Evolutionary conservation across 1,284 basidiomycete genomes (phyloP).

Genomic region (Blastosporella zonata): DNA sequence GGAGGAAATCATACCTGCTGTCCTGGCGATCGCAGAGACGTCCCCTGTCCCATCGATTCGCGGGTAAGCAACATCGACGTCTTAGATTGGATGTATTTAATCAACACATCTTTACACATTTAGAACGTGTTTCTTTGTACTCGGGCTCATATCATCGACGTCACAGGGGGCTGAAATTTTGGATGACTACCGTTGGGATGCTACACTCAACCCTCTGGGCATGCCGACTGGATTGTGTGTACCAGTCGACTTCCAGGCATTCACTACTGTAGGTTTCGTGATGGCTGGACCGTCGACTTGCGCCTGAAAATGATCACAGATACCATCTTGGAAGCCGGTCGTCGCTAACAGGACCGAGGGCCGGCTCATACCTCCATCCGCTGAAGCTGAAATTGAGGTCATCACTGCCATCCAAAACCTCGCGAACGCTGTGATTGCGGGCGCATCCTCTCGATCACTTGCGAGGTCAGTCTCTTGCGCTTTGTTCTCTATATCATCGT

Average conservation of each 20-base stretch:
- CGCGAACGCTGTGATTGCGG: slow-evolving; percentile 94
- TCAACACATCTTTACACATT: no score
- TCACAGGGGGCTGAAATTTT: slow-evolving; percentile 57
- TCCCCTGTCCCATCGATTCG: slow-evolving; percentile 89
- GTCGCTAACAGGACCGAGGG: slow-evolving; percentile 42
- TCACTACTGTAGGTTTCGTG: slow-evolving; percentile 66
- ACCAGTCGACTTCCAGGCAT: slow-evolving; percentile 78
- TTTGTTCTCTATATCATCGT: slow-evolving; percentile 3
- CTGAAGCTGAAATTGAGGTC: slow-evolving; percentile 80
- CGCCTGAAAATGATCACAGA: slow-evolving; percentile 39
- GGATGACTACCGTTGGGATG: slow-evolving; percentile 91
- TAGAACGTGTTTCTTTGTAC: slow-evolving; percentile 95
- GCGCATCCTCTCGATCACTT: slow-evolving; percentile 84
- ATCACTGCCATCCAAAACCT: slow-evolving; percentile 91
- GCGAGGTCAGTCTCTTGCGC: slow-evolving; percentile 55
- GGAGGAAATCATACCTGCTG: slow-evolving; percentile 86
- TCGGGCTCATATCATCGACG: slow-evolving; percentile 76
- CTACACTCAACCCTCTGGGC: slow-evolving; percentile 85
- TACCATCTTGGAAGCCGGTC: slow-evolving; percentile 72
- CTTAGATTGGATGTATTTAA: no score
- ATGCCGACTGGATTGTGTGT: slow-evolving; percentile 88
- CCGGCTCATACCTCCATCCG: slow-evolving; percentile 62
- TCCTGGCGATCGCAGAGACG: slow-evolving; percentile 88
- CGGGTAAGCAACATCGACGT: slow-evolving; percentile 76
- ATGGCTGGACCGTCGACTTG: not conserved